Evolutionary conservation across 805 yeast genomes (phyloP), one percentile per base, ranked within the genome.

Genomic region (Dipodascopsis tothii): DNA sequence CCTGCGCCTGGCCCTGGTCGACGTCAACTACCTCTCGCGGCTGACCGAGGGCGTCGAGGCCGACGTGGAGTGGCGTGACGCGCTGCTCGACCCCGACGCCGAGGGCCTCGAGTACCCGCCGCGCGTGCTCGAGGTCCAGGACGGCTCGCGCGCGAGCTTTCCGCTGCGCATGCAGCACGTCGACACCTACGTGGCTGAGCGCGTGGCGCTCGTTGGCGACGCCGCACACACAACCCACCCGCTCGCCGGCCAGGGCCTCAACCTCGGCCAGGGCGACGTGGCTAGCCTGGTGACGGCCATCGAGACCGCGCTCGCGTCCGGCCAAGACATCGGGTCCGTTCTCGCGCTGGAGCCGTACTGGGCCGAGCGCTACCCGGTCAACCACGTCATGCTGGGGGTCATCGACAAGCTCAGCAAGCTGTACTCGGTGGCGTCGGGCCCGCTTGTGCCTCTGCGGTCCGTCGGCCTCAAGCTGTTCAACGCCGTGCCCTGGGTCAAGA

Each of bases 201-300:
- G 97, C 53, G 73, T 90, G 23, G 97, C 96, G 0, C 67, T 92
- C n/a, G 84, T 90, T 6, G 98, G 98, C 21, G 98, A 92, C 64
- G 97, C 98, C 1, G 97, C 97, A 0, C 98, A 92, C 57, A 82
- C 96, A 0, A 85, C 95, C 1, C 97, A 92, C 61, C 98, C 98
- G 2, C 70, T 92, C 47, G 96, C 96, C 3, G 98, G 98, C 6
- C 98, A 92, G 65, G 98, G 98, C 21, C 73, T 92, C 44, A 92
- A 92, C 63, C 87, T 90, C 95, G 98, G 98, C 18, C 96, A 88
- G 62, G 80, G 82, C 21, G 98, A 92, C 60, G 96, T 85, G 1
- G 78, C 80, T 45, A 68, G 80, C 1, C 69, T 92, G 23, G 78
- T 81, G 1, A 66, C 60, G 1, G 84, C 90, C 0, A 58, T 92